Evolutionary conservation across 176 grass and related monocot species (phyloP), one percentile per base, ranked within the genome.

Genomic region (Lolium rigidum): DNA sequence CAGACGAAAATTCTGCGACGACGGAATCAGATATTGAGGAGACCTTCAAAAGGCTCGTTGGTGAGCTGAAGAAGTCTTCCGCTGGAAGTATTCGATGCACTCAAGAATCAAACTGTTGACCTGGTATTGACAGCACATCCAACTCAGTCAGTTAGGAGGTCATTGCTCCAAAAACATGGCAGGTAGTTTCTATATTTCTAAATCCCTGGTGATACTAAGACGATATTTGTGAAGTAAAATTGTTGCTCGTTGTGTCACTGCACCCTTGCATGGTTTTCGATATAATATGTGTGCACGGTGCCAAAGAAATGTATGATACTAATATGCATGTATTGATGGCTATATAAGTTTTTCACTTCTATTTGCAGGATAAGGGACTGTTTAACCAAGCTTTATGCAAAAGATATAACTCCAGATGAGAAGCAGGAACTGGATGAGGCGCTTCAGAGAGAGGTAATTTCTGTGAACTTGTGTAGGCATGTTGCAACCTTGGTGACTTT

Each of bases 361-460:
- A 13, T 90, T 43, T 91, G 59, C 80, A 98, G 95, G 87, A 93
- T 98, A 93, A 86, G 91, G 67, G 88, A 90, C 74, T 98, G 91
- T 58, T 91, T 98, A 78, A 81, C 87, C 15, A 77, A 88, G 54
- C 84, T 98, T 48, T 88, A 90, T 88, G 95, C 90, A 21, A 93
- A 98, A 80, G 91, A 98, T 72, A 91, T 98, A 52, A 98, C 95
- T 92, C 91, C 93, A 82, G 92, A 98, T 93, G 95, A 97, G 88
- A 97, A 94, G 64, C 92, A 93, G 82, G 95, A 97, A 85, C 95
- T 97, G 84, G 95, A 97, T 70, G 90, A 97, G 60, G 90, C 92
- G 47, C 95, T 97, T 78, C 92, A 97, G 84, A 94, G 95, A 91
- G 92, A 94, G 90, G 95, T 91, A 90, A 86, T 77, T 57, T 21